phyloP scores from a whole-genome alignment of 2,329 filamentous ascomycete species.

The Sporothrix brunneoviolacea region DNA sequence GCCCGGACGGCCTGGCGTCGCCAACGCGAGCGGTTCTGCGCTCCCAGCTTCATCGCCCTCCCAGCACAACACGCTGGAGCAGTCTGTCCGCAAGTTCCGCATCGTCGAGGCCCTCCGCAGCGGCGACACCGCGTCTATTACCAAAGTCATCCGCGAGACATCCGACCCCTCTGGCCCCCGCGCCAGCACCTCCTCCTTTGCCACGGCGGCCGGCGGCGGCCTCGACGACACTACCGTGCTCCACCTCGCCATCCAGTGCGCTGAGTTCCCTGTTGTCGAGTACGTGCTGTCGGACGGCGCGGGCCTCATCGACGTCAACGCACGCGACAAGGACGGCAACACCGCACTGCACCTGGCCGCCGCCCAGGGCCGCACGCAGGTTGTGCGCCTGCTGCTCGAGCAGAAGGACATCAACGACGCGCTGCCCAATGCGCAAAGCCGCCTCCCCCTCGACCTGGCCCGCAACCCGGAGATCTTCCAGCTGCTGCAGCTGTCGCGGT shows the following conservation, averaged over 20 bases:
- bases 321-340: conserved; percentile 87
- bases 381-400: conserved; percentile 79
- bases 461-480: conserved; percentile 94
- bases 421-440: conserved; percentile 74
- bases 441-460: conserved; percentile 80
- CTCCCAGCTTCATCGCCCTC: conserved; percentile 1
- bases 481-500: conserved; percentile 81
- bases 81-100: conserved; percentile 89
- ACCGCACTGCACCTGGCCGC: conserved; percentile 87
- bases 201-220: conserved; percentile 29
- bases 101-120: conserved; percentile 87
- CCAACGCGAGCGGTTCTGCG: conserved; percentile 6
- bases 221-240: conserved; percentile 83
- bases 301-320: conserved; percentile 71
- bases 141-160: conserved; percentile 71
- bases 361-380: conserved; percentile 67
- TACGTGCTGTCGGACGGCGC: conserved; percentile 78
- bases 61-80: conserved; percentile 59
- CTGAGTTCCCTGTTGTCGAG: conserved; percentile 85
- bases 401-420: conserved; percentile 83
- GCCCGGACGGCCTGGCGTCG: not conserved
- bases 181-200: conserved; percentile 50
- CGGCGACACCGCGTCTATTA: conserved; percentile 86
- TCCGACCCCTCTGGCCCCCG: conserved; percentile 42
- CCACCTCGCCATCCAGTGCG: conserved; percentile 91